A percentile compares a stretch with the other conserved stretches of the same genome.
Evolutionary conservation across 2,329 filamentous ascomycete genomes (phyloP).

Genomic region (Penicillium fuscoglaucum): DNA sequence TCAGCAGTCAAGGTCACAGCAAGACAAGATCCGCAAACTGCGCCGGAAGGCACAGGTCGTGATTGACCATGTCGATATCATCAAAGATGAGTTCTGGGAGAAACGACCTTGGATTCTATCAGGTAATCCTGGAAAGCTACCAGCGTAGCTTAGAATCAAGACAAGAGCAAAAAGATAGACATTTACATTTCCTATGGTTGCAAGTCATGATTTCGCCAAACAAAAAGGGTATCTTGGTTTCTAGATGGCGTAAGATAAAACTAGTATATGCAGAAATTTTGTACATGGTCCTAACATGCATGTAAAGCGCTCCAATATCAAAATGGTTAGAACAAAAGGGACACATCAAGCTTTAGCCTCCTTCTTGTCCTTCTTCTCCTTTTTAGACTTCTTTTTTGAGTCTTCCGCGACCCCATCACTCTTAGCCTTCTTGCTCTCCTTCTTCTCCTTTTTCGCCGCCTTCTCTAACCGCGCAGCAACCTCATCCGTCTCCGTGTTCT

Average conservation of each 20-base stretch:
- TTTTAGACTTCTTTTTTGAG: slow-evolving; percentile 50
- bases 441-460: slow-evolving; percentile 28
- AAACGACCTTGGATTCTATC: slow-evolving; percentile 79
- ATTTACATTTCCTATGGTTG: neutral
- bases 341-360: slow-evolving; percentile 14
- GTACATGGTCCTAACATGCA: slow-evolving; percentile 10
- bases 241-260: slow-evolving; percentile 20
- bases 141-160: slow-evolving; percentile 44
- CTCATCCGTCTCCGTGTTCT: slow-evolving; percentile 10
- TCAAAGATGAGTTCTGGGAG: slow-evolving; percentile 93
- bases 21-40: slow-evolving; percentile 78
- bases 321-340: slow-evolving; percentile 40
- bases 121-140: slow-evolving; percentile 69
- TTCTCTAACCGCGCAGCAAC: slow-evolving; percentile 7
- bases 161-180: slow-evolving; percentile 13
- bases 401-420: slow-evolving; percentile 25
- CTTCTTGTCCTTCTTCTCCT: slow-evolving; percentile 43
- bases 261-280: slow-evolving; percentile 20
- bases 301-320: slow-evolving; percentile 7
- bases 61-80: slow-evolving; percentile 87
- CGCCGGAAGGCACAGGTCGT: slow-evolving; percentile 77
- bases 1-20: slow-evolving; percentile 72
- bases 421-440: slow-evolving; percentile 31
- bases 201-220: slow-evolving; percentile 18
- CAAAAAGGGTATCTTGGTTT: slow-evolving; percentile 38